Base-by-base conservation (phyloP, 495 filamentous ascomycete genomes). In the Lasiosphaeria hispida region DNA sequence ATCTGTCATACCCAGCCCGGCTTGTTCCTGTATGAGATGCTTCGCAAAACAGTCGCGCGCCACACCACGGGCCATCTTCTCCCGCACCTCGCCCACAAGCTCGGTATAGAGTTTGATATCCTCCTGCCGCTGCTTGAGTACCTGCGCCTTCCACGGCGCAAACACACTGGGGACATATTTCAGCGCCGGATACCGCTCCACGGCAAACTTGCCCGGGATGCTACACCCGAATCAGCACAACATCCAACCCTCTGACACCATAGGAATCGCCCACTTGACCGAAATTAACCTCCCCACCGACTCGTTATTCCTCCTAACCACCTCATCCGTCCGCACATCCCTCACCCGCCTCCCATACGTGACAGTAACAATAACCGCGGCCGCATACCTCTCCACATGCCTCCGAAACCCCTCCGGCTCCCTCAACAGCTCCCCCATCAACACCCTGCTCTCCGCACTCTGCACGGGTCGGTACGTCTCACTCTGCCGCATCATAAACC, bases 271-370 rank as follows among this genome's bases (percentile, higher is more conserved):
- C 55, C 42, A 70, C 72, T 85, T 85, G 57, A 85, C 73, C n/a
- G 73, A 75, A 9, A 83, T 80, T 53, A 81, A 70, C 55, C 81
- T 81, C 13, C 79, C 79, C 80, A 86, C 84, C 13, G 78, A 80
- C 54, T 83, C 70, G 43, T 56, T 66, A 40, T 84, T 80, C 15
- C 80, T 72, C 40, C 75, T 69, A 10, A 76, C 72, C 15, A 87
- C 79, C 33, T 79, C 69, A 45, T 80, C 71, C 14, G 78, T 78
- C 34, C 79, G 69, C 34, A 84, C 69, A 15, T 77, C 69, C 64
- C 83, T 77, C 13, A 85, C 80, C 23, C 83, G 68, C 30, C 82
- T 75, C 6, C 83, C 83, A 61, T 84, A 85, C 10, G 80, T 80
- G 17, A 85, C 80, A 15, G 74, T 82, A 18, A 83, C 79, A 35